Evolutionary conservation across 2,329 filamentous ascomycete genomes (phyloP), one percentile per base, ranked within the genome.

Genomic region (Penicillium sp.): DNA sequence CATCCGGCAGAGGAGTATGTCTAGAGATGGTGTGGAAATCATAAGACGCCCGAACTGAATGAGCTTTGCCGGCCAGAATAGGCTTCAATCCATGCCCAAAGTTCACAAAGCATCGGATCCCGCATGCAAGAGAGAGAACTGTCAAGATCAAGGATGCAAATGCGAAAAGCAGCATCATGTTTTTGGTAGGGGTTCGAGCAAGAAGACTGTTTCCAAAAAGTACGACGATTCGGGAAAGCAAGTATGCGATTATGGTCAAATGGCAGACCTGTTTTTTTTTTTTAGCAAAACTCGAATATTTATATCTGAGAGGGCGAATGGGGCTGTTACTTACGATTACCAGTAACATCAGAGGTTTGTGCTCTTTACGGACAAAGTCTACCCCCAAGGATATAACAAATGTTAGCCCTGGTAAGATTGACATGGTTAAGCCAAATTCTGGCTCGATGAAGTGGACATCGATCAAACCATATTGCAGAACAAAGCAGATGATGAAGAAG

Each of bases 381-480:
- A 61, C 49, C 11, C 62, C 61, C 8, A 60, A 29, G 13, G 55
- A 11, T 61, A 65, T 60, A 33, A 62, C 16, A 11, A 65, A 42
- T 2, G 60, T 35, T 1, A 26, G 25, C 4, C 43, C 51, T 25
- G 62, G 62, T 8, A 66, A 55, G n/a, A 66, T 31, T 2, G 55
- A 55, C 53, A 61, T 44, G 7, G 64, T 66, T 4, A 66, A 39
- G 1, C 54, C 52, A 25, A 58, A 66, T 26, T 66, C 64, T 11
- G 62, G 62, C 42, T 62, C 59, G 9, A 54, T 19, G 16, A 61
- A 66, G 46, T 66, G 64, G 3, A 66, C 62, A 33, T 64, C 59
- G 42, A 66, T 54, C 1, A 65, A 44, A 19, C 56, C 47, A 42
- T 66, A 66, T 23, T 66, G 64, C 11, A 66, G 26, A 13, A 66